A percentile compares a stretch with the other conserved stretches of the same genome.
Evolutionary conservation across 1,284 basidiomycete species (phyloP).

Genomic region (Austroboletus olivaceoglutinosus): DNA sequence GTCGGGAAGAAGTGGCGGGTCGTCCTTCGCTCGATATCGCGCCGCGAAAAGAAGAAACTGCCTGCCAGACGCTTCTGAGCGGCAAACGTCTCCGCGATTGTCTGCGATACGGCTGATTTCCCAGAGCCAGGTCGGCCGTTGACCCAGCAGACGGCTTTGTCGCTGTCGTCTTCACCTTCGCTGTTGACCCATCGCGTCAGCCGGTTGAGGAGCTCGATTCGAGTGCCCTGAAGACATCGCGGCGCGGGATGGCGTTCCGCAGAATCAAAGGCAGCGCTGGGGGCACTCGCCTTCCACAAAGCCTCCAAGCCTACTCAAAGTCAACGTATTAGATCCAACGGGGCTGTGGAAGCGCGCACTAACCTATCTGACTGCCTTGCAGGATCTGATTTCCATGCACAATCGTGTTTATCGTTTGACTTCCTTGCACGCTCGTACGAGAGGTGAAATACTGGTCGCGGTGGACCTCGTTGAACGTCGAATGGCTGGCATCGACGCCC

Average conservation of each 20-base stretch:
- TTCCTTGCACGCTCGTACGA: slow-evolving; percentile 5
- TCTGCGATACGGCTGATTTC: slow-evolving; percentile 16
- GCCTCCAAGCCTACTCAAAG: slow-evolving; percentile 1
- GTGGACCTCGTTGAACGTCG: slow-evolving; percentile 19
- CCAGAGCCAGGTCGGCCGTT: slow-evolving; percentile 16
- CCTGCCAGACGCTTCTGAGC: slow-evolving; percentile 12
- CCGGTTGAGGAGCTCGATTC: slow-evolving; percentile 10
- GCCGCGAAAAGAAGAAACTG: slow-evolving; percentile 21
- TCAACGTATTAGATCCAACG: not conserved
- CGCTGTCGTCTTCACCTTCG: not conserved
- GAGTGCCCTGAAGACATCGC: slow-evolving; percentile 13
- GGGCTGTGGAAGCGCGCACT: not conserved
- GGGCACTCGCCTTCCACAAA: slow-evolving; percentile 10
- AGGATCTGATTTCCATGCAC: slow-evolving; percentile 17
- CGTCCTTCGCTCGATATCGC: slow-evolving; percentile 12
- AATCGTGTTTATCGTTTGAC: slow-evolving; percentile 12
- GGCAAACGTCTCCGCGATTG: slow-evolving; percentile 9
- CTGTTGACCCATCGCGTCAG: slow-evolving; percentile 7
- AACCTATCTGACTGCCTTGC: slow-evolving; percentile 6
- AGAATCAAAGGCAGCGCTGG: slow-evolving; percentile 11
- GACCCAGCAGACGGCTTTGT: slow-evolving; percentile 9
- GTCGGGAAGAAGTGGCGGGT: slow-evolving; percentile 16
- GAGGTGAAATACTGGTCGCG: slow-evolving; percentile 11
- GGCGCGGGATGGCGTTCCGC: slow-evolving; percentile 9
- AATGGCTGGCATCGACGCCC: slow-evolving; percentile 15